Base-by-base conservation (phyloP, 441 rosid species). In the Populus tomentosa region DNA sequence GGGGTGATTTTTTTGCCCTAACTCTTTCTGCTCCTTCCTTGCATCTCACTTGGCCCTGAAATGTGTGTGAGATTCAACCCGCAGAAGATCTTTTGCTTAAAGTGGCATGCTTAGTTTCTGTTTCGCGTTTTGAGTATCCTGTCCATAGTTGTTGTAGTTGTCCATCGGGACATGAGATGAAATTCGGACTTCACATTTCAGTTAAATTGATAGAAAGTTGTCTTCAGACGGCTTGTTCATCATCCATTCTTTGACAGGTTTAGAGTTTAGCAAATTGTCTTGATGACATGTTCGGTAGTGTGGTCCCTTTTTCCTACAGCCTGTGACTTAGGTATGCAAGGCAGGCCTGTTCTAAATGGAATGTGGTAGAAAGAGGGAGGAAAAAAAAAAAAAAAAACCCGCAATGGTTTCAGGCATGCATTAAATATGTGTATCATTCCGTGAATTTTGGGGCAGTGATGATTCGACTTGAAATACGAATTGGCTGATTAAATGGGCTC, bases 1-100 rank as follows among this genome's bases (percentile, higher is more conserved):
- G 71, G 81, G 75, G 59, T 88, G 71, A 83, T 80, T 62, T 70
- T 66, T 71, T 10, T 61, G 13, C 11, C 33, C 40, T 24, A n/a
- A 21, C 20, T 4, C 20, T 30, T 18, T 14, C 18, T 2, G 1
- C 42, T 26, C 26, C 21, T 28, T 9, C 4, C 35, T 10, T 20
- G 53, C 64, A 42, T 63, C 71, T 26, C 14, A 53, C 38, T 62
- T 28, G 46, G 28, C 46, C 23, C 40, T 62, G 59, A 38, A 38
- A 40, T 40, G 50, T 11, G 14, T 40, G 11, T 40, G 50, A 67
- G 50, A 40, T 20, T 9, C n/a, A 36, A 24, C 14, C 5, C 10
- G 14, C 2, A 1, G 0, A 11, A 59, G 30, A 67, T n/a, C 23
- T 28, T 11, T 75, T 53, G 61, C 66, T 67, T 30, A 1, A 46